These are phyloP conservation scores for Mallotus nudiflorus DNA, from an alignment of 345 rosid species.

Conservation along the genomic window DNA sequence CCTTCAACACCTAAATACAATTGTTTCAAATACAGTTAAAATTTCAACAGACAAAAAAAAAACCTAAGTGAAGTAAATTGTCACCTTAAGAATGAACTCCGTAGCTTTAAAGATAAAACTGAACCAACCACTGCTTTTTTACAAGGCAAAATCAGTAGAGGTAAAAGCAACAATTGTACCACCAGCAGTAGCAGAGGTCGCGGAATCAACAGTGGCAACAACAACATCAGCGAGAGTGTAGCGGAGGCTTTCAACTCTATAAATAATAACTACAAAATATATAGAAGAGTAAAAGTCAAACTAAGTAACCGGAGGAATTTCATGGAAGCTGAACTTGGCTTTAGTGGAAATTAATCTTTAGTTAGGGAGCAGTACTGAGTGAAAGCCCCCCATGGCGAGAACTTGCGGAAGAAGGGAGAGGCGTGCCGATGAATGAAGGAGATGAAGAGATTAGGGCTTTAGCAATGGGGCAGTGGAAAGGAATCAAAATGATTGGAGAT, in stretches of 20 bases:
- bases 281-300: constrained; percentile 51
- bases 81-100: constrained; percentile 91
- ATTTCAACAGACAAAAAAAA: neutral
- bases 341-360: constrained; percentile 57
- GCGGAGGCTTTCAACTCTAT: constrained; percentile 67
- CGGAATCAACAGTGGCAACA: constrained; percentile 50
- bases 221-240: constrained; percentile 89
- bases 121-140: constrained; percentile 91
- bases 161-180: constrained; percentile 34
- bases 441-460: constrained; percentile 76
- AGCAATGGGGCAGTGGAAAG: constrained; percentile 53
- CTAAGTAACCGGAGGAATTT: constrained; percentile 62
- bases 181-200: constrained; percentile 51
- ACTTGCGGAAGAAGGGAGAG: constrained; percentile 45
- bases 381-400: constrained; percentile 49
- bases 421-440: constrained; percentile 64
- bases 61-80: neutral
- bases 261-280: constrained; percentile 45
- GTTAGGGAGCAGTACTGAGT: constrained; percentile 34
- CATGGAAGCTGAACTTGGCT: constrained; percentile 66
- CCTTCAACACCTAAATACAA: constrained; percentile 65
- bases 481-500: constrained; percentile 4
- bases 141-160: constrained; percentile 50
- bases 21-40: no score
- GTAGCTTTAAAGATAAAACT: constrained; percentile 80